These are phyloP conservation scores for Suzukiozyma palmioleophila DNA, from an alignment of 1,139 yeast species.

Conservation along the genomic window DNA sequence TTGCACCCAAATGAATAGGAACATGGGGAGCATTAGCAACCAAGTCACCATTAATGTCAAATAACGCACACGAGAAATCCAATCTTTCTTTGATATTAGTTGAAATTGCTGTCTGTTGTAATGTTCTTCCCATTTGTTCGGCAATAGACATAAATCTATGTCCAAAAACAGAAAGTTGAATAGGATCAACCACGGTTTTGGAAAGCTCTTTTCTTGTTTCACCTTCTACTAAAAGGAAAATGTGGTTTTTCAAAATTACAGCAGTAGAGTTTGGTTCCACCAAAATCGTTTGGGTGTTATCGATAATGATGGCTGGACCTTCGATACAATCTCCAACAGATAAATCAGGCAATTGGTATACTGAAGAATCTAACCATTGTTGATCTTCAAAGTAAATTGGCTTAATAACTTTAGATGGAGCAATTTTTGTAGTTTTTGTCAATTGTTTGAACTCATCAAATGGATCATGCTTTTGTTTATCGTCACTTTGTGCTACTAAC, in stretches of 20 bases:
- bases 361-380: constrained; percentile 50
- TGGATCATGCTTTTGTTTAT: constrained; percentile 28
- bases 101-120: constrained; percentile 76
- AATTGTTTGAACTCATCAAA: constrained; percentile 24
- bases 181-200: constrained; percentile 51
- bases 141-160: constrained; percentile 87
- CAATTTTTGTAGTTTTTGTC: constrained; percentile 3
- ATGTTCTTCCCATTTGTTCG: constrained; percentile 82
- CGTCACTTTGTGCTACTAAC: constrained; percentile 28
- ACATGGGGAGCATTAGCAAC: constrained; percentile 88
- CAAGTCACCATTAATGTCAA: constrained; percentile 68
- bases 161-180: constrained; percentile 72
- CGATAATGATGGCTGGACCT: constrained; percentile 86
- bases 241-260: constrained; percentile 47
- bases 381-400: constrained; percentile 27
- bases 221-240: constrained; percentile 37
- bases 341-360: constrained; percentile 49
- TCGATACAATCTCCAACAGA: constrained; percentile 46
- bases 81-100: constrained; percentile 83
- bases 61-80: constrained; percentile 82
- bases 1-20: constrained; percentile 83
- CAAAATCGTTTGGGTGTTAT: constrained; percentile 81
- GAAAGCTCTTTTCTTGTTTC: constrained; percentile 23
- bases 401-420: constrained; percentile 9
- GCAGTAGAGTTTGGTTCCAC: constrained; percentile 73